Percentiles rank a stretch among this genome's conserved stretches.
phyloP scores from a whole-genome alignment of 495 filamentous ascomycete species.

The Penicillium ucsense region DNA sequence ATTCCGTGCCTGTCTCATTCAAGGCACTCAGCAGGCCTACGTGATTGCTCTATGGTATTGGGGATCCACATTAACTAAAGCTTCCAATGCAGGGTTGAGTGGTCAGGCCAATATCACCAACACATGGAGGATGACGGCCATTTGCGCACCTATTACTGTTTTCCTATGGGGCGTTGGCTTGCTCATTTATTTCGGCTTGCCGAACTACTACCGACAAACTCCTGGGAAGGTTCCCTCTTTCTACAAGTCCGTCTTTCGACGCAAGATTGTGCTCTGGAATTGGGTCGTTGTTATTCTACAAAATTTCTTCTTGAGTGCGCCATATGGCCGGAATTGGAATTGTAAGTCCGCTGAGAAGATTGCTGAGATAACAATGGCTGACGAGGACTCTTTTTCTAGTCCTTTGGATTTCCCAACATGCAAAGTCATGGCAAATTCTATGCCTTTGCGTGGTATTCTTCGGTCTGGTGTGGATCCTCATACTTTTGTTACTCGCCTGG shows the following conservation, averaged over 20 bases:
- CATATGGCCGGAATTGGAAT: conserved; percentile 41
- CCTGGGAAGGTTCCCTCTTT: conserved; percentile 58
- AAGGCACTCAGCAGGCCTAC: conserved; percentile 42
- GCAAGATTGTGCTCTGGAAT: conserved; percentile 43
- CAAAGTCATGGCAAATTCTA: conserved; percentile 34
- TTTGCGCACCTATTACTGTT: conserved; percentile 32
- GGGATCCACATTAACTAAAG: conserved; percentile 34
- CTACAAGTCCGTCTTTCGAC: conserved; percentile 36
- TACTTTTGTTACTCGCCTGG: conserved; percentile 29
- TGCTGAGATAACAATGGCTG: too few species aligned
- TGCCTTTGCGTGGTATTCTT: conserved; percentile 38
- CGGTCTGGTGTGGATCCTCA: conserved; percentile 31
- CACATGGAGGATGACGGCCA: conserved; percentile 40
- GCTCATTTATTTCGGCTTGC: conserved; percentile 35
- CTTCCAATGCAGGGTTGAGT: conserved; percentile 24
- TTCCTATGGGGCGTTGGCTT: conserved; percentile 36
- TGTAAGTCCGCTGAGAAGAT: conserved; percentile 17
- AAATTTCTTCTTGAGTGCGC: conserved; percentile 42
- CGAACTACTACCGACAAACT: conserved; percentile 45
- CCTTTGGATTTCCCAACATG: conserved; percentile 40
- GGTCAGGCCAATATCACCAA: conserved; percentile 28
- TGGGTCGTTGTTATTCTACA: conserved; percentile 39
- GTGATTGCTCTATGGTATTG: conserved; percentile 45
- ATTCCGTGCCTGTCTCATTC: conserved; percentile 42
- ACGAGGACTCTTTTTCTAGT: conserved; percentile 10